A percentile compares a stretch with the other conserved stretches of the same genome.
Conservation (phyloP, 352 stramenopile genomes). For the Globisporangium megalacanthum region DNA sequence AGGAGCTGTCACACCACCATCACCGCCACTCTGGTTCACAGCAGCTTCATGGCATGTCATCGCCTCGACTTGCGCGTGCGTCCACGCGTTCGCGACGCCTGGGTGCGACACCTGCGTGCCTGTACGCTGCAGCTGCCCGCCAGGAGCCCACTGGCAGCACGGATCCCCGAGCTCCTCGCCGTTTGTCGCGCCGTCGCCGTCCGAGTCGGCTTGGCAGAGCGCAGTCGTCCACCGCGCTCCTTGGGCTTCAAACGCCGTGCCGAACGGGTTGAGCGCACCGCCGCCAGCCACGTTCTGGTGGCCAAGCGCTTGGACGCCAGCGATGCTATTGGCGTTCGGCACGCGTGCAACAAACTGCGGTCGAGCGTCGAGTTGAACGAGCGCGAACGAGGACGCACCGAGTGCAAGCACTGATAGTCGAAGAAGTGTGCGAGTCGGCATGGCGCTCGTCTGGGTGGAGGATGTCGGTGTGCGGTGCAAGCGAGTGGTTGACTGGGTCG, state of each 20-base stretch:
- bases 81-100: constrained; percentile 24
- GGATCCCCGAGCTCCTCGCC: constrained; percentile 87
- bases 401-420: not conserved
- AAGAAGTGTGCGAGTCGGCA: not conserved
- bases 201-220: constrained; percentile 62
- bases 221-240: constrained; percentile 41
- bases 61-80: constrained; percentile 11
- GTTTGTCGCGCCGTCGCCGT: constrained; percentile 82
- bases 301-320: constrained; percentile 46
- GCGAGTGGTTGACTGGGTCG: not conserved
- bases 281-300: constrained; percentile 43
- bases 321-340: constrained; percentile 47
- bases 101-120: constrained; percentile 19
- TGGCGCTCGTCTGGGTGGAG: not conserved
- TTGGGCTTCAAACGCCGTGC: constrained; percentile 37
- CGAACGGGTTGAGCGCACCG: constrained; percentile 56
- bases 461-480: not conserved
- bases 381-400: not conserved
- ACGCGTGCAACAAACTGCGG: constrained; percentile 50
- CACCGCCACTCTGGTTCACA: not conserved
- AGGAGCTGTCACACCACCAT: not conserved
- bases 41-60: constrained; percentile 16
- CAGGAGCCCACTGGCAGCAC: constrained; percentile 61
- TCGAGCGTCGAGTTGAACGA: constrained; percentile 10
- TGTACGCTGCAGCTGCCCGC: not conserved